phyloP scores from a whole-genome alignment of 1,284 basidiomycete genomes.

The Austroboletus novae-zelandiae region DNA sequence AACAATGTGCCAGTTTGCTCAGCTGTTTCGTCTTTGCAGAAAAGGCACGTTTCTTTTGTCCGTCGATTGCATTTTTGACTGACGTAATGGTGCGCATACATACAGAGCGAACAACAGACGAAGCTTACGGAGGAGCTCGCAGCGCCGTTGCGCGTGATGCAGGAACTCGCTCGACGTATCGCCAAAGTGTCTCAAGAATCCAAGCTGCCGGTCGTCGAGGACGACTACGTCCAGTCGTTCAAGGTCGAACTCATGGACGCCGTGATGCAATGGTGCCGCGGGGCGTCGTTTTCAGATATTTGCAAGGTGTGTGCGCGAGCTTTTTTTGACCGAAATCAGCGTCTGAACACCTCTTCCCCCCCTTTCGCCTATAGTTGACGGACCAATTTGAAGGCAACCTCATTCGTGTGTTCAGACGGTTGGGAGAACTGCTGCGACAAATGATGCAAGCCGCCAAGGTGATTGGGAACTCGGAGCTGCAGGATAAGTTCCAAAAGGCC shows the following conservation, averaged over 20 bases:
- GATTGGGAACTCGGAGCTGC: constrained; percentile 91
- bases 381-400: constrained; percentile 96
- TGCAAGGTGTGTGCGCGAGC: constrained; percentile 66
- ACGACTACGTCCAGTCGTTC: constrained; percentile 95
- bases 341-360: neutral
- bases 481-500: constrained; percentile 87
- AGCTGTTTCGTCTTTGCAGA: constrained; percentile 98
- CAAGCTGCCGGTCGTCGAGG: constrained; percentile 86
- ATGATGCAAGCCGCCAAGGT: constrained; percentile 95
- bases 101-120: constrained; percentile 82
- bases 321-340: neutral
- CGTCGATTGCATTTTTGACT: neutral
- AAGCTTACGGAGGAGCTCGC: constrained; percentile 93
- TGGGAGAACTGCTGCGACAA: constrained; percentile 93
- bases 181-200: constrained; percentile 95
- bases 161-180: constrained; percentile 92
- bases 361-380: constrained; percentile 61
- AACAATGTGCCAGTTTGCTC: constrained; percentile 90
- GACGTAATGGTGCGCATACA: neutral
- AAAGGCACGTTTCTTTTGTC: constrained; percentile 59
- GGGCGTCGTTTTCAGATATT: constrained; percentile 94
- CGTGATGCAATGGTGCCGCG: constrained; percentile 96
- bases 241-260: constrained; percentile 99
- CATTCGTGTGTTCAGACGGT: constrained; percentile 90
- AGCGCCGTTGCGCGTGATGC: constrained; percentile 89